Evolutionary conservation across 2,329 filamentous ascomycete genomes (phyloP), one percentile per base, ranked within the genome.

Genomic region (Scedosporium dehoogii): DNA sequence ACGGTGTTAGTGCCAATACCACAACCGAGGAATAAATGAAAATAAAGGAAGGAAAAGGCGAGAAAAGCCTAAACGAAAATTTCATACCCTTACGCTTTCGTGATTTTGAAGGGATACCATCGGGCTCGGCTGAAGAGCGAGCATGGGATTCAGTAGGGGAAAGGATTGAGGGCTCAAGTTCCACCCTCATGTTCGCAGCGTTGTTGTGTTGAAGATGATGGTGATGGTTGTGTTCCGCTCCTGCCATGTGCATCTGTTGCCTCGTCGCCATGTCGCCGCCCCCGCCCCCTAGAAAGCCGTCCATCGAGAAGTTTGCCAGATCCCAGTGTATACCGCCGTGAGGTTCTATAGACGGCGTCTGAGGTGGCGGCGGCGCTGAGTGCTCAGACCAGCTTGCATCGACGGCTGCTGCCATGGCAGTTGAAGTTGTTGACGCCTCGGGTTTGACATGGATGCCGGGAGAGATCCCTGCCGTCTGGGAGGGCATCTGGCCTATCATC

Each of bases 51-150:
- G n/a, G n/a, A n/a, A n/a, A n/a, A n/a, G n/a, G n/a, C n/a, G n/a
- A n/a, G n/a, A n/a, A n/a, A n/a, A n/a, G n/a, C n/a, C n/a, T n/a
- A n/a, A n/a, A 23, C 6, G 18, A 14, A 59, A 27, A 14, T 4
- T 16, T 12, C 51, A 69, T 73, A 78, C 77, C 77, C 72, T 80
- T 81, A 64, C 76, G 70, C 72, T 80, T 81, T 66, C 73, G 72
- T 27, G 72, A 65, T 71, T 78, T 79, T 65, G 70, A 65, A 18
- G 29, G 48, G 2, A 53, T 18, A 4, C 21, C 46, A 21, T 61
- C 60, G 16, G 76, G 73, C 67, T 79, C 77, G 65, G 73, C 73
- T 62, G 77, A 78, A 61, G 75, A 73, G 38, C 69, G 77, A 76
- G 64, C 73, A 75, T 64, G 73, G 70, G 74, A 78, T 77, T 63